Percentiles rank a stretch among this genome's conserved stretches.
phyloP scores from a whole-genome alignment of 179 eudicot species.

The Sideroxylon spinosum region DNA sequence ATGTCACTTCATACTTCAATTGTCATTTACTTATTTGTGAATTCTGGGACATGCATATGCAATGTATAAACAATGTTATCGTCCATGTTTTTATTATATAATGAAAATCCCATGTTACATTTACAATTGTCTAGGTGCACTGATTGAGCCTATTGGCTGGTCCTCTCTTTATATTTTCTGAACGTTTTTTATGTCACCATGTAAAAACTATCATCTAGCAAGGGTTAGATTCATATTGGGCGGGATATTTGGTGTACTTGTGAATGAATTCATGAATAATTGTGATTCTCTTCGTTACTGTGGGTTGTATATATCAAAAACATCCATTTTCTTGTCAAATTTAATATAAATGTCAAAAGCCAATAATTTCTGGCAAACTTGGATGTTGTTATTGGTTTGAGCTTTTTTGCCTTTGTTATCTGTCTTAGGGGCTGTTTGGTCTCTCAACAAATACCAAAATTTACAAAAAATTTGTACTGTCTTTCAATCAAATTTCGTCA shows the following conservation, averaged over 20 bases:
- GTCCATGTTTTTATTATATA: too few species aligned
- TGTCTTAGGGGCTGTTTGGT: too few species aligned
- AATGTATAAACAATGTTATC: neutral
- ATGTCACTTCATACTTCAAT: neutral
- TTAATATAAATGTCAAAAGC: neutral
- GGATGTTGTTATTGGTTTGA: neutral
- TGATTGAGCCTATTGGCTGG: neutral
- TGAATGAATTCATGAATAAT: neutral
- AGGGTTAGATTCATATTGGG: neutral
- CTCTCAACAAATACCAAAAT: too few species aligned
- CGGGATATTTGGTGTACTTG: constrained; percentile 5
- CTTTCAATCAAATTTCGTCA: too few species aligned
- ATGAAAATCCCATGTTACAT: neutral
- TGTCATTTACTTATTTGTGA: neutral
- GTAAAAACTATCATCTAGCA: neutral
- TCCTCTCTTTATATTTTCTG: neutral
- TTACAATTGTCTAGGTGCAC: neutral
- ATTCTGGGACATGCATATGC: neutral
- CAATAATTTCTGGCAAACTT: neutral
- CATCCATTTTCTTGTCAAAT: neutral
- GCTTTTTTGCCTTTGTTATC: neutral
- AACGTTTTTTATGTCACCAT: neutral
- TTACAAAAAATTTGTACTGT: too few species aligned
- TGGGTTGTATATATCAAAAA: neutral
- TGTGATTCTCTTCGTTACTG: neutral